These are phyloP conservation scores for Piromyces sp. DNA, from an alignment of 192 early-diverging fungal species.

Conservation along the genomic window DNA sequence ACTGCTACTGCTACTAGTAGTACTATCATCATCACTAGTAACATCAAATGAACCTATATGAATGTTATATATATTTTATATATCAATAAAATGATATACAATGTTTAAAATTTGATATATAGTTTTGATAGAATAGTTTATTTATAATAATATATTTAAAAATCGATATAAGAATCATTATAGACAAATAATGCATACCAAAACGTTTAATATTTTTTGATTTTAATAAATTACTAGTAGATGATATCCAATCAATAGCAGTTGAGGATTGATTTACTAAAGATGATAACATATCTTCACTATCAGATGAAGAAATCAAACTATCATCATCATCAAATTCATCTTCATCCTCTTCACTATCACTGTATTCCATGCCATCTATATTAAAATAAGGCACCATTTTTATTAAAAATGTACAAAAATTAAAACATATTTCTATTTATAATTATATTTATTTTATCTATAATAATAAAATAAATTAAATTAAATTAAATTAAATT, in stretches of 20 bases:
- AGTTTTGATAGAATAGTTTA: no score
- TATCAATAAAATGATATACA: no score
- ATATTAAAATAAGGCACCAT: no score
- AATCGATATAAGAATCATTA: no score
- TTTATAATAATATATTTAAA: no score
- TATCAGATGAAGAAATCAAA: not conserved
- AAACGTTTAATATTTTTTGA: not conserved
- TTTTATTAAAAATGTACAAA: no score
- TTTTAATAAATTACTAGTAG: not conserved
- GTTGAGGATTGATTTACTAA: not conserved
- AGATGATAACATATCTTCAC: not conserved
- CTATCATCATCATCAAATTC: not conserved
- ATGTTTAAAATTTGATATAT: no score
- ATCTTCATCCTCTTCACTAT: not conserved
- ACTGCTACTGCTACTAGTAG: conserved; percentile 7
- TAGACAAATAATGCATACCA: not conserved
- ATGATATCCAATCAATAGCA: not conserved
- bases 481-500: no score
- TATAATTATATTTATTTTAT: no score
- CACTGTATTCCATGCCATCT: not conserved
- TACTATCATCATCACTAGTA: not conserved
- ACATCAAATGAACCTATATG: not conserved
- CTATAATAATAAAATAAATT: no score
- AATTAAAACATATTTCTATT: no score
- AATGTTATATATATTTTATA: no score